phyloP scores from a whole-genome alignment of 2,329 filamentous ascomycete genomes.

The Colletotrichum lupini region DNA sequence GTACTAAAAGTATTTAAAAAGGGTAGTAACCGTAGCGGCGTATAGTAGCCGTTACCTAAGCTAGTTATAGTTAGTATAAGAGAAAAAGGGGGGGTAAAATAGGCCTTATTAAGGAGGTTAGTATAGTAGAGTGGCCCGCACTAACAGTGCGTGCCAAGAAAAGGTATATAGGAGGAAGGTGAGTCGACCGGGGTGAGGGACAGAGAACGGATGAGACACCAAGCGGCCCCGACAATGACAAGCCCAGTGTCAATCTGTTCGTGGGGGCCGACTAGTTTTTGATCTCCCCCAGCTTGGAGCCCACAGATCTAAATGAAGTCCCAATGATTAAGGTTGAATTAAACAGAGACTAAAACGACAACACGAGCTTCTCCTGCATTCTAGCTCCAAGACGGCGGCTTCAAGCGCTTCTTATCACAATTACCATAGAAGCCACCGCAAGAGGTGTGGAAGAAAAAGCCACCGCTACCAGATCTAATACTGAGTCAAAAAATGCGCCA shows the following conservation, averaged over 20 bases:
- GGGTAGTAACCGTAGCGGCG: too few relatives aligned
- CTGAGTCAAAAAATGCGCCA: background rate
- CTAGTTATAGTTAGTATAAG: too few relatives aligned
- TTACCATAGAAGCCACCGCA: background rate
- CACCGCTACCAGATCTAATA: background rate
- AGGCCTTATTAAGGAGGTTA: too few relatives aligned
- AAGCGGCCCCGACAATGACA: background rate
- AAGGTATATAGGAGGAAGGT: too few relatives aligned
- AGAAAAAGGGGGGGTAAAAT: too few relatives aligned
- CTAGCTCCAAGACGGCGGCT: background rate
- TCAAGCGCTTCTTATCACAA: background rate
- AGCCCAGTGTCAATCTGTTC: background rate
- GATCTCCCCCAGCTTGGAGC: background rate
- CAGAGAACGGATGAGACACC: conserved; percentile 11
- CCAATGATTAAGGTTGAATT: background rate
- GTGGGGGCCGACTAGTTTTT: background rate
- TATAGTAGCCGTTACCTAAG: too few relatives aligned
- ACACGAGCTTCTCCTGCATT: background rate
- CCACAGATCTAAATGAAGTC: background rate
- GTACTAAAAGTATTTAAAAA: too few relatives aligned
- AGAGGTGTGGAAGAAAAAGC: background rate
- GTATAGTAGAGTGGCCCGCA: too few relatives aligned
- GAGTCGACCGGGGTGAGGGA: background rate
- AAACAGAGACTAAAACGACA: conserved; percentile 1
- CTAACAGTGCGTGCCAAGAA: too few relatives aligned